phyloP scores from a whole-genome alignment of 2,329 filamentous ascomycete genomes.

The Arthrobotrys megalospora region DNA sequence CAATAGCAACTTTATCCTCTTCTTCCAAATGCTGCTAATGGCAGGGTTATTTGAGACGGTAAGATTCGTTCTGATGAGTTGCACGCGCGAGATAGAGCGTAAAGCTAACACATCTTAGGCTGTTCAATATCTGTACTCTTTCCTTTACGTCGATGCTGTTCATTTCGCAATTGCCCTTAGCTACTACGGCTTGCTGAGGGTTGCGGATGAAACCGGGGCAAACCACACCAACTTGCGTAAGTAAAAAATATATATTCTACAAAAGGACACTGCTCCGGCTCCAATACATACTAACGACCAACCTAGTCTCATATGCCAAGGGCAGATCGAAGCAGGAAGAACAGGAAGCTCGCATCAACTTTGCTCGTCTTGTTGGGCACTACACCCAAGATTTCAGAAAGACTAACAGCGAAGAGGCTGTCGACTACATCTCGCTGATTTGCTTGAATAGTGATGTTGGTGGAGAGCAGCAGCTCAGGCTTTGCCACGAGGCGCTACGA shows the following conservation, averaged over 20 bases:
- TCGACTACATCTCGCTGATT: slow-evolving; percentile 92
- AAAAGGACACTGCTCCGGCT: not conserved
- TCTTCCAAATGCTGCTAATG: slow-evolving; percentile 81
- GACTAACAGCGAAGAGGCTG: slow-evolving; percentile 87
- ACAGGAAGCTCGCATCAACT: slow-evolving; percentile 87
- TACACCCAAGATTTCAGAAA: slow-evolving; percentile 97
- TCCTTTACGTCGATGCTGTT: slow-evolving; percentile 92
- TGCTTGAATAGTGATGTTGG: slow-evolving; percentile 89
- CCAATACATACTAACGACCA: slow-evolving; percentile 45
- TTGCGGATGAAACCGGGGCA: slow-evolving; percentile 67
- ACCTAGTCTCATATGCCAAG: slow-evolving; percentile 71
- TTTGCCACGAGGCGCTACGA: slow-evolving; percentile 92
- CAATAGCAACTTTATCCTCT: slow-evolving; percentile 83
- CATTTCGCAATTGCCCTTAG: slow-evolving; percentile 92
- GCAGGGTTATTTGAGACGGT: slow-evolving; percentile 88
- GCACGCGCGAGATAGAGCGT: not conserved
- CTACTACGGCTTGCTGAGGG: slow-evolving; percentile 89
- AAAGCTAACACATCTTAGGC: slow-evolving; percentile 72
- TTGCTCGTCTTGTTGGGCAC: slow-evolving; percentile 91
- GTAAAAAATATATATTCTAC: slow-evolving; percentile 63
- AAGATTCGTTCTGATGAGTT: slow-evolving; percentile 19
- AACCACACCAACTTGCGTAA: slow-evolving; percentile 63
- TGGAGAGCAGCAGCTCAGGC: slow-evolving; percentile 80
- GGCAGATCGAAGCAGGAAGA: slow-evolving; percentile 64
- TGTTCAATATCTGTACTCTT: slow-evolving; percentile 89